Conservation (phyloP, 1,284 basidiomycete species). For the Cutaneotrichosporon dermatis region DNA sequence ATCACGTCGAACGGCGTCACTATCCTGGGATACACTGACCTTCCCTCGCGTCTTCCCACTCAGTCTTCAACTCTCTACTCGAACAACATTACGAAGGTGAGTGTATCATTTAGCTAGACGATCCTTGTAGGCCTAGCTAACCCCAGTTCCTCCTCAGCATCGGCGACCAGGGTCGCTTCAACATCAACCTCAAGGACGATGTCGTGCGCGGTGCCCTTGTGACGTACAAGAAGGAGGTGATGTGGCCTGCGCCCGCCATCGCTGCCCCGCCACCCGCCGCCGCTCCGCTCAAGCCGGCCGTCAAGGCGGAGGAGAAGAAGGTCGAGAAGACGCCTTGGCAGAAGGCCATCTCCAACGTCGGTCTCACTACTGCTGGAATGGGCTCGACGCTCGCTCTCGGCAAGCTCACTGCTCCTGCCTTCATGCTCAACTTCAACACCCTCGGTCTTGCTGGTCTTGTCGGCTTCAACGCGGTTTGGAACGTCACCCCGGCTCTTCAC, state of each 20-base stretch:
- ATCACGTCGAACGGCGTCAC: conserved; percentile 65
- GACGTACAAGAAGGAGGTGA: conserved; percentile 61
- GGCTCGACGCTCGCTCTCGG: conserved; percentile 65
- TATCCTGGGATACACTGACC: conserved; percentile 66
- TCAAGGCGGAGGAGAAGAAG: conserved; percentile 51
- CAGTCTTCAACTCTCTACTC: conserved; percentile 82
- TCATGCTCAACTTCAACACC: conserved; percentile 80
- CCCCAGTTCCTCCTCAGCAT: conserved; percentile 67
- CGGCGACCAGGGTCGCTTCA: conserved; percentile 60
- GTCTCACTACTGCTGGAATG: conserved; percentile 67
- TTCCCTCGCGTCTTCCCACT: conserved; percentile 75
- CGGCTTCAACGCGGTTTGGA: conserved; percentile 82
- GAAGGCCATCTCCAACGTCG: conserved; percentile 67
- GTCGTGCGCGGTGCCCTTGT: conserved; percentile 74
- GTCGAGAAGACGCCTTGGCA: conserved; percentile 70
- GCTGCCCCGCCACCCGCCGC: conserved; percentile 52
- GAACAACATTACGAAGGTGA: conserved; percentile 72
- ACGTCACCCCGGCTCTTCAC: conserved; percentile 75
- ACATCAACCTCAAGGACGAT: conserved; percentile 69
- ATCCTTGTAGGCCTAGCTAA: no score
- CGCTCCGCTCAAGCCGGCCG: conserved; percentile 49
- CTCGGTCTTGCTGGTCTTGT: conserved; percentile 67
- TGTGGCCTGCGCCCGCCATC: conserved; percentile 54
- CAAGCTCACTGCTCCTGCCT: conserved; percentile 68
- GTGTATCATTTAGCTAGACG: background rate